A percentile compares a stretch with the other conserved stretches of the same genome.
Conservation (phyloP, 352 stramenopile species). For the Globisporangium perplexum region DNA sequence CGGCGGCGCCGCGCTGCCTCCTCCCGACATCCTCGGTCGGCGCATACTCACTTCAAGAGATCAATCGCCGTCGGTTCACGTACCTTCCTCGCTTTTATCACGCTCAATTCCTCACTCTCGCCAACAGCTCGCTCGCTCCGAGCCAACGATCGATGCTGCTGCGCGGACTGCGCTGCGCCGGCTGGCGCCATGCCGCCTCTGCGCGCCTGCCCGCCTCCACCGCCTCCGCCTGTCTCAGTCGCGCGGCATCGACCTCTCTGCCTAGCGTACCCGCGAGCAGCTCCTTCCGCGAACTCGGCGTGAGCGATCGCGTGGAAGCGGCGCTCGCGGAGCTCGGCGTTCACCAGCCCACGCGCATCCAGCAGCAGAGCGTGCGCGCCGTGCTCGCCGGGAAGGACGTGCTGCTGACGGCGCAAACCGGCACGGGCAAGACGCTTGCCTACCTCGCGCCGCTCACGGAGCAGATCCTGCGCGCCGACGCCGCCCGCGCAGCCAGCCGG, state of each 20-base stretch:
- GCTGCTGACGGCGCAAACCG: conserved; percentile 59
- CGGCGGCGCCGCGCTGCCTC: no score
- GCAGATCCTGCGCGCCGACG: conserved; percentile 39
- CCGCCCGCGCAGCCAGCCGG: conserved; percentile 12
- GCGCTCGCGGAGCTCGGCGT: conserved; percentile 49
- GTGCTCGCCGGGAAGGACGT: conserved; percentile 33
- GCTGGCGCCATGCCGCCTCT: no score
- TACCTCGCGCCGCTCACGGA: conserved; percentile 58
- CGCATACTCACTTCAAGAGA: no score
- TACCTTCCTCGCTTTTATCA: neutral
- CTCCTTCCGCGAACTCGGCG: conserved; percentile 34
- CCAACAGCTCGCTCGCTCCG: no score
- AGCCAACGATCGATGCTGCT: conserved; percentile 2
- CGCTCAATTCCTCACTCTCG: no score
- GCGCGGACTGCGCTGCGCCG: neutral
- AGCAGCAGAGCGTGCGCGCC: conserved; percentile 41
- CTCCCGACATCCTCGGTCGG: no score
- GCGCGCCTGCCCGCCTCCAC: no score
- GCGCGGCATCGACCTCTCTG: no score
- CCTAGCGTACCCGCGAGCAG: conserved; percentile 1
- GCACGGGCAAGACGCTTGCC: conserved; percentile 62
- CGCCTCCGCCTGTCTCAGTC: no score
- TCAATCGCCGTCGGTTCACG: no score
- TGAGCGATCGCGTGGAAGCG: conserved; percentile 31
- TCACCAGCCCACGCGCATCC: conserved; percentile 39